A percentile compares a stretch with the other conserved stretches of the same genome.
Evolutionary conservation across 805 yeast genomes (phyloP).

Genomic region (Cyberlindnera suaveolens): DNA sequence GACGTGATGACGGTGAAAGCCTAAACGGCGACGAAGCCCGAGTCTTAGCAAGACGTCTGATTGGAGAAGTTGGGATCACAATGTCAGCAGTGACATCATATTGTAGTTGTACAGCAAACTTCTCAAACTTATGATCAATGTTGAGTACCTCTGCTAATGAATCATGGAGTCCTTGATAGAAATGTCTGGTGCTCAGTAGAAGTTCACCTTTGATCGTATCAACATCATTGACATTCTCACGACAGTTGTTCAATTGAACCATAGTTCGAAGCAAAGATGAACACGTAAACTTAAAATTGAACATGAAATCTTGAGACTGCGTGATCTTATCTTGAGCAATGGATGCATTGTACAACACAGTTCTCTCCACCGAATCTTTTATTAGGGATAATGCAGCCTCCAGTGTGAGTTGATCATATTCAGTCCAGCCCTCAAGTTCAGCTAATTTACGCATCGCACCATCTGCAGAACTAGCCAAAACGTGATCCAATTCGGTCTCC

Average conservation of each 20-base stretch:
- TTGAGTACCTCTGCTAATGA: conserved; percentile 26
- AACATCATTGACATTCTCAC: conserved; percentile 8
- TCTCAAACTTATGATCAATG: conserved; percentile 31
- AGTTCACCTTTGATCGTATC: conserved; percentile 15
- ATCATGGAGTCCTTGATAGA: conserved; percentile 19
- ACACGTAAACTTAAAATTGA: conserved; percentile 15
- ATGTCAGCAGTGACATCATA: conserved; percentile 15
- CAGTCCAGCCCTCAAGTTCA: conserved; percentile 54
- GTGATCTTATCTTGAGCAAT: conserved; percentile 45
- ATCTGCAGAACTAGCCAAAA: conserved; percentile 38
- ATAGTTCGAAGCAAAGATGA: conserved; percentile 4
- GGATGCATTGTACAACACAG: conserved; percentile 50
- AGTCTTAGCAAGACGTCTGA: conserved; percentile 16
- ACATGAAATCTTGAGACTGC: conserved; percentile 22
- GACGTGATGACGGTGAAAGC: conserved; percentile 17
- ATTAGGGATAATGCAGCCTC: conserved; percentile 36
- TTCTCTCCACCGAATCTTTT: conserved; percentile 44
- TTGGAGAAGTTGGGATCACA: conserved; percentile 22
- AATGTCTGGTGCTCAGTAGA: conserved; percentile 11
- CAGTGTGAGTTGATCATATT: conserved; percentile 35
- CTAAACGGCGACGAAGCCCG: conserved; percentile 20
- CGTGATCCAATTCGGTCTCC: conserved; percentile 47
- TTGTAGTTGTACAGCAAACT: conserved; percentile 24
- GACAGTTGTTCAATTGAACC: conserved; percentile 8
- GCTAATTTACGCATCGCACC: conserved; percentile 40